Evolutionary conservation across 176 grass and related monocot species (phyloP), one percentile per base, ranked within the genome.

Genomic region (Melocanna baccifera): DNA sequence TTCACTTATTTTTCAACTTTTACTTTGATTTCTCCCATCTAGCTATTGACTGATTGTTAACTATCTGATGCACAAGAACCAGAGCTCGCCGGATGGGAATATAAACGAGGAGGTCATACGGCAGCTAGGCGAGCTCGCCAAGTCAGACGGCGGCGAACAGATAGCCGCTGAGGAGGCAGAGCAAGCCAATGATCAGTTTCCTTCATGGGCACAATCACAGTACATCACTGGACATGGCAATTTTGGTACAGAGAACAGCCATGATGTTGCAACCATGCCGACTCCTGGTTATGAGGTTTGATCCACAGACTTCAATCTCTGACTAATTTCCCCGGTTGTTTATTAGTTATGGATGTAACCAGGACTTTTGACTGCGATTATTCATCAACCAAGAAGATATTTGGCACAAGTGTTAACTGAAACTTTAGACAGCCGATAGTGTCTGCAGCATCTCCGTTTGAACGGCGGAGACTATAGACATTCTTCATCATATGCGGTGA

Each of bases 101-200:
- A 50, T 77, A 19, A 92, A 78, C 39, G 83, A 92, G 25, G 96
- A 99, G 81, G 80, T 99, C 55, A 86, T 94, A 57, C 55, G 57
- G 12, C 96, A 99, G 86, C 87, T 99, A 53, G 67, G 45, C 6
- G 87, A 91, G 78, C 87, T 99, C 69, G 86, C 87, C 4, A 84
- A 79, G 50, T 42, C 84, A 19, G 93, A 99, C 2, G 28, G 30
- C 8, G 52, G 69, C 7, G 26, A 64, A 30, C 82, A 86, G 63
- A 32, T 67, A 73, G 41, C 45, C 52, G 48, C 48, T 71, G 91
- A 88, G 41, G 84, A 89, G 23, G 46, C 64, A 63, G 83, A 90
- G 29, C 86, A 77, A 77, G 62, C 83, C 9, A 48, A 58, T 18
- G 81, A 89, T 34, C 80, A 75, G 67, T 84, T 95, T 6, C 73